phyloP scores from a whole-genome alignment of 192 early-diverging fungal species.

The Coemansia sp. region DNA sequence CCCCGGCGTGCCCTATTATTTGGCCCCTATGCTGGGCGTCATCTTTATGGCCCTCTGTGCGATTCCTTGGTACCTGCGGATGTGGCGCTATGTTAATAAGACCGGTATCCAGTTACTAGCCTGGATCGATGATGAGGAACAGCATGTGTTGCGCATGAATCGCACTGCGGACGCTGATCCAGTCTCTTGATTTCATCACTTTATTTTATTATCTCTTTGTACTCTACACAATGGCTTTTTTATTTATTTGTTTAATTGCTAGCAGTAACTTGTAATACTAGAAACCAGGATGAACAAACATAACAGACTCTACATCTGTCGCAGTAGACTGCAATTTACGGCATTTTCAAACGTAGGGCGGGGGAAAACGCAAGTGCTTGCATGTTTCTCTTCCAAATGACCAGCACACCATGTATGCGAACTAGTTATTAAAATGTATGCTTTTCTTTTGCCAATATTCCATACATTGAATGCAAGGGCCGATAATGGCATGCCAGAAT shows the following conservation, averaged over 20 bases:
- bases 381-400: too few relatives aligned
- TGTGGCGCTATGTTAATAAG: slow-evolving; percentile 41
- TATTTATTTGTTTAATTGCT: not conserved
- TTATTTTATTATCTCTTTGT: not conserved
- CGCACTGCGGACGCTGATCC: not conserved
- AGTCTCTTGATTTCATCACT: too few relatives aligned
- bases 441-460: too few relatives aligned
- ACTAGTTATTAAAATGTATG: too few relatives aligned
- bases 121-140: slow-evolving; percentile 48
- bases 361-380: too few relatives aligned
- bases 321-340: slow-evolving; percentile 1
- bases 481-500: too few relatives aligned
- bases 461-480: too few relatives aligned
- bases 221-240: not conserved
- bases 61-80: slow-evolving; percentile 47
- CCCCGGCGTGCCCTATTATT: slow-evolving; percentile 34
- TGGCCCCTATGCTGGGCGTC: slow-evolving; percentile 42
- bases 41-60: slow-evolving; percentile 38
- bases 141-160: slow-evolving; percentile 33
- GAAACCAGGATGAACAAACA: too few relatives aligned
- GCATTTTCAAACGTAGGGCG: not conserved
- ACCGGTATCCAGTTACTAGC: slow-evolving; percentile 40
- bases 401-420: too few relatives aligned
- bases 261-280: too few relatives aligned
- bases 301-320: not conserved